Conservation (phyloP, 1,139 yeast species). For the Kurtzmaniella quercitrusa region DNA sequence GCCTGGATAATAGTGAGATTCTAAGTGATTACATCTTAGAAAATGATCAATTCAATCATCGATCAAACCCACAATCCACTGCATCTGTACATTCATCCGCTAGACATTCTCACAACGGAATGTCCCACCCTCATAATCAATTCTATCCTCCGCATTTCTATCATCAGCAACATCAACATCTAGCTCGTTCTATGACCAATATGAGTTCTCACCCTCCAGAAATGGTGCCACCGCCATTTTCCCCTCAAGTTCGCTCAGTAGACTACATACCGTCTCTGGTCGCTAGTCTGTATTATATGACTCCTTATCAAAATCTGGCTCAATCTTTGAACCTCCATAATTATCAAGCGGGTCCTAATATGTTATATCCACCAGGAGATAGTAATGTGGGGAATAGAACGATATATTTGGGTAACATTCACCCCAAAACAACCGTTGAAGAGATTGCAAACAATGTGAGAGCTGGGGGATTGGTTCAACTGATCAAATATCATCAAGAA, state of each 20-base stretch:
- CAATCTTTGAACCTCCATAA: background rate
- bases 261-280: background rate
- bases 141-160: background rate
- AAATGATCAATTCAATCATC: constrained; percentile 1
- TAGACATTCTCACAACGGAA: background rate
- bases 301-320: background rate
- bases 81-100: constrained; percentile 1
- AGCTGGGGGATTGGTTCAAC: constrained; percentile 46
- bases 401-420: constrained; percentile 42
- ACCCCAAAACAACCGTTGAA: constrained; percentile 42
- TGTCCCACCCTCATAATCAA: background rate
- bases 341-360: background rate
- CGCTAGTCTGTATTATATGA: background rate
- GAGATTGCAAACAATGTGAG: constrained; percentile 47
- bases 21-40: constrained; percentile 8
- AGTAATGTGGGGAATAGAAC: constrained; percentile 36
- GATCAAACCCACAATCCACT: background rate
- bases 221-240: background rate
- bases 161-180: constrained; percentile 1
- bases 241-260: background rate
- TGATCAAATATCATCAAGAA: constrained; percentile 32
- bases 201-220: background rate
- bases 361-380: background rate
- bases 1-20: constrained; percentile 4
- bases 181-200: background rate